Conservation (phyloP, 2,329 filamentous ascomycete species). For the Rhynchosporium agropyri region DNA sequence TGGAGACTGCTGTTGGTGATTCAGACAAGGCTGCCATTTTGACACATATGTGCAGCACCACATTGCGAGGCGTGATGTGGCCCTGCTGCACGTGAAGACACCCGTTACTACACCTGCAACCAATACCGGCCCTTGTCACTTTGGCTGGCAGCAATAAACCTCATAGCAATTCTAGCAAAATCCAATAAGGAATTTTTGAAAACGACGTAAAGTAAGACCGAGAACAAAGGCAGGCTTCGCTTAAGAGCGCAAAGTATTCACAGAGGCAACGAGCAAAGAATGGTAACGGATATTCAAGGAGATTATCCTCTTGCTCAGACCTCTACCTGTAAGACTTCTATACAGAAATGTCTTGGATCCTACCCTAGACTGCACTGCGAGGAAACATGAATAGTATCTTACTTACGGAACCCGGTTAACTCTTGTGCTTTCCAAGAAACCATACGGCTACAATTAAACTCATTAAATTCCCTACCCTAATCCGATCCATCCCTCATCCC, state of each 20-base stretch:
- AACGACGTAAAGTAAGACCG: too few relatives aligned
- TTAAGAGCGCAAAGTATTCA: too few relatives aligned
- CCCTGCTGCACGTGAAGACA: neutral
- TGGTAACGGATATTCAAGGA: too few relatives aligned
- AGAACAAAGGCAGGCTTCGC: too few relatives aligned
- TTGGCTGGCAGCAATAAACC: too few relatives aligned
- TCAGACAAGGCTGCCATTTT: neutral
- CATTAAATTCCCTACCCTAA: conserved; percentile 44
- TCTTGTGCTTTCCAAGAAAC: neutral
- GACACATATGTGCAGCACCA: neutral
- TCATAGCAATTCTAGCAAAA: too few relatives aligned
- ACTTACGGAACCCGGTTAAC: neutral
- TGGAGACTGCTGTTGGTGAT: neutral
- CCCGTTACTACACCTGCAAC: neutral
- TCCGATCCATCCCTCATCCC: conserved; percentile 56
- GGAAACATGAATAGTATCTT: neutral
- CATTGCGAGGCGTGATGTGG: neutral
- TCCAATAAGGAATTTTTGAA: too few relatives aligned
- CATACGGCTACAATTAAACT: neutral
- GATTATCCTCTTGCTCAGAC: too few relatives aligned
- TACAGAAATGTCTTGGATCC: neutral
- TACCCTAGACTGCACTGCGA: neutral
- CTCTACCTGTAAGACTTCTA: too few relatives aligned
- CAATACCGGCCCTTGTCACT: too few relatives aligned
- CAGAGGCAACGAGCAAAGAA: too few relatives aligned